These are phyloP conservation scores for Stagonosporopsis tanaceti DNA, from an alignment of 2,329 filamentous ascomycete species.

Conservation along the genomic window DNA sequence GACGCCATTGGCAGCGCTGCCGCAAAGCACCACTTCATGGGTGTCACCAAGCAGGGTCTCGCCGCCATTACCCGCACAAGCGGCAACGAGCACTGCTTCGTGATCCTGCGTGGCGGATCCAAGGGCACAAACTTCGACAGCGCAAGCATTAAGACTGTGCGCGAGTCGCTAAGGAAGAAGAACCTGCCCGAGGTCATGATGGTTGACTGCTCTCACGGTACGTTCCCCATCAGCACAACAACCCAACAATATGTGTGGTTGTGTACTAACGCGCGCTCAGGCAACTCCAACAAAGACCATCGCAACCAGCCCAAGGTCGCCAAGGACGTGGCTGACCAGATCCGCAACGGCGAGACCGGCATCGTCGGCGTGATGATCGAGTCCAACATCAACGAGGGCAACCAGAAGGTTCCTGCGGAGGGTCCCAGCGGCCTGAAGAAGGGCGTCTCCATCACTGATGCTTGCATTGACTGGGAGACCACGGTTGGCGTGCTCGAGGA, in stretches of 20 bases:
- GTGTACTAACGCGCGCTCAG: conserved; percentile 54
- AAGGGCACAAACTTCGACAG: conserved; percentile 94
- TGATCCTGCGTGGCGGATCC: conserved; percentile 90
- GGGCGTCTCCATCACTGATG: conserved; percentile 94
- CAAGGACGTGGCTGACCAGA: conserved; percentile 80
- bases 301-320: conserved; percentile 96
- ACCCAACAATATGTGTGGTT: neutral
- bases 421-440: conserved; percentile 81
- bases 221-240: neutral
- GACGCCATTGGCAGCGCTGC: conserved; percentile 88
- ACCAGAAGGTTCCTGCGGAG: conserved; percentile 80
- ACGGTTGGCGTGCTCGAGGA: conserved; percentile 84
- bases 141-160: conserved; percentile 79
- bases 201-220: conserved; percentile 98
- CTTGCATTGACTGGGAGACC: conserved; percentile 91
- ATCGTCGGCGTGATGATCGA: conserved; percentile 99
- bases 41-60: conserved; percentile 96
- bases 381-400: conserved; percentile 90
- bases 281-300: conserved; percentile 97
- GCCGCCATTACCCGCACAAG: conserved; percentile 92
- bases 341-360: conserved; percentile 83
- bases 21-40: conserved; percentile 95
- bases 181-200: conserved; percentile 89
- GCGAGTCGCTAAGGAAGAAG: conserved; percentile 82
- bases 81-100: conserved; percentile 97